Base-by-base conservation (phyloP, 2,329 filamentous ascomycete genomes). In the Colletotrichum navitas region DNA sequence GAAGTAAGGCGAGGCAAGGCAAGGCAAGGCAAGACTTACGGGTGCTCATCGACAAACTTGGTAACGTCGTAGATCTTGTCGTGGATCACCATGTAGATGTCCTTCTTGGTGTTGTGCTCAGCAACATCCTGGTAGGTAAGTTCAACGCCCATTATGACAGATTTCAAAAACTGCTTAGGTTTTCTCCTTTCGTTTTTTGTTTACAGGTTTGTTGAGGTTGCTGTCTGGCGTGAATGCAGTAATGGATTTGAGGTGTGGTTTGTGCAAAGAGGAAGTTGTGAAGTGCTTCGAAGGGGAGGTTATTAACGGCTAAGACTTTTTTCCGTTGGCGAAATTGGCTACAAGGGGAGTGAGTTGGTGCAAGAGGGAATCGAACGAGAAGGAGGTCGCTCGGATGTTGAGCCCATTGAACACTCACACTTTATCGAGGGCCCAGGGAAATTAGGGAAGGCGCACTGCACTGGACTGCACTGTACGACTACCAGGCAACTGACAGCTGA, bases 41-140 rank as follows among this genome's bases (percentile, higher is more conserved):
- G 96, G 84, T 99, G 96, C 91, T 99, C 96, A 81, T 98, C 95
- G 77, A 98, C 87, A 84, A 99, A 99, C 83, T 91, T 92, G 79
- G 91, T 89, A 81, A 87, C 84, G 83, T 98, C 90, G 90, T 98
- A 99, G 86, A 99, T 91, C 88, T 97, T 97, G 84, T 97, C 95
- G 86, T 98, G 94, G 78, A 99, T 90, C 75, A 98, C 92, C 79
- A 98, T 82, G 86, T 89, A 97, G 75, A 97, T 86, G 83, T 98
- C 94, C 89, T 94, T 97, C 91, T 98, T 98, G 84, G 89, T 91
- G 86, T 92, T 93, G 89, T 97, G 94, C 84, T 90, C 90, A 74
- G 92, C 88, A 84, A 97, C 90, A 83, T 97, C 93, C 79, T 92
- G 87, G 85, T 91, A 93, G 78, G 93, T 96, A 85, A 91, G 89